These are phyloP conservation scores for Penicillium lividum DNA, from an alignment of 495 filamentous ascomycete genomes.

Conservation along the genomic window DNA sequence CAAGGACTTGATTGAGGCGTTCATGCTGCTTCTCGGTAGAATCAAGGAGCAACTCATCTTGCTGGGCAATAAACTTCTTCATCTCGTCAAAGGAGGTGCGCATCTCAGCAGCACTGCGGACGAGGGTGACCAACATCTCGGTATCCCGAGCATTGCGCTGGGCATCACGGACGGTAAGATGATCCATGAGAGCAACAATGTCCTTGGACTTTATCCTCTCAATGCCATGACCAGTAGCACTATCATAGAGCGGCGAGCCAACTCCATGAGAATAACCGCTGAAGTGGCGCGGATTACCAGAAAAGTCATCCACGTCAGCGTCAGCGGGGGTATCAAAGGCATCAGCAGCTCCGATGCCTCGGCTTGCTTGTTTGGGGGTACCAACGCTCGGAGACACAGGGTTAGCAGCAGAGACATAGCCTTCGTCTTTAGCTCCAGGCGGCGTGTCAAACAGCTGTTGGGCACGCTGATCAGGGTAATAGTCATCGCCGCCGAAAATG, in stretches of 20 bases:
- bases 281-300: slow-evolving; percentile 66
- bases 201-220: slow-evolving; percentile 96
- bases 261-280: slow-evolving; percentile 84
- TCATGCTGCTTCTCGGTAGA: slow-evolving; percentile 85
- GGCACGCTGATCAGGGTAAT: slow-evolving; percentile 35
- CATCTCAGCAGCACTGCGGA: slow-evolving; percentile 94
- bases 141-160: slow-evolving; percentile 96
- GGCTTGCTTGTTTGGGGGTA: slow-evolving; percentile 62
- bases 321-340: slow-evolving; percentile 60
- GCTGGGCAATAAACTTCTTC: slow-evolving; percentile 86
- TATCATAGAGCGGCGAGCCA: slow-evolving; percentile 85
- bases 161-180: slow-evolving; percentile 94
- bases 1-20: slow-evolving; percentile 75
- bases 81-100: slow-evolving; percentile 95
- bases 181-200: slow-evolving; percentile 97
- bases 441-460: slow-evolving; percentile 44
- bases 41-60: slow-evolving; percentile 80
- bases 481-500: slow-evolving; percentile 40
- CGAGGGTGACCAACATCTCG: slow-evolving; percentile 92
- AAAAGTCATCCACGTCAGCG: slow-evolving; percentile 60
- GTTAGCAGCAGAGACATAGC: slow-evolving; percentile 85
- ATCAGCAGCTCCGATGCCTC: slow-evolving; percentile 59
- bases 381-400: slow-evolving; percentile 56
- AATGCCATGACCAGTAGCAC: slow-evolving; percentile 83
- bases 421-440: slow-evolving; percentile 69